Percentiles rank a stretch among this genome's conserved stretches.
Conservation (phyloP, 1,139 yeast species). For the Suhomyces bokatorum region DNA sequence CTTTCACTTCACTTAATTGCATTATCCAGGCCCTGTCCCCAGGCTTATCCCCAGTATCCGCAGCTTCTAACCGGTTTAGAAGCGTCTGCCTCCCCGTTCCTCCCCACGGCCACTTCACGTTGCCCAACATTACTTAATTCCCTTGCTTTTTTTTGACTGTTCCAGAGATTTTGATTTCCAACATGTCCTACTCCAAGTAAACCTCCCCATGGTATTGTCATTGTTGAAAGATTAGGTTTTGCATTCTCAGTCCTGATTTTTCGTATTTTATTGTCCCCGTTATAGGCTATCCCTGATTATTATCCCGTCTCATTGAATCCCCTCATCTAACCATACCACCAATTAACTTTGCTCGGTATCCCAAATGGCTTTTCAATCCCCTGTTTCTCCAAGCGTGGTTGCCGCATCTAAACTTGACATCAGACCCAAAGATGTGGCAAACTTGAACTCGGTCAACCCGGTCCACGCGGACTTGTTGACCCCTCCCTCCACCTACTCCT, state of each 20-base stretch:
- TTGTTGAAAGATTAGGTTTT: constrained; percentile 5
- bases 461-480: constrained; percentile 15
- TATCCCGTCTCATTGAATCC: neutral
- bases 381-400: constrained; percentile 11
- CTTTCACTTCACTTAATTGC: constrained; percentile 4
- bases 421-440: constrained; percentile 3
- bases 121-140: neutral
- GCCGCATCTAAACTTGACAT: constrained; percentile 3
- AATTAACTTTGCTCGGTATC: constrained; percentile 4
- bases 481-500: constrained; percentile 20
- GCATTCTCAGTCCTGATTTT: constrained; percentile 1
- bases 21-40: neutral
- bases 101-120: neutral
- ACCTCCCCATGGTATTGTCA: constrained; percentile 1
- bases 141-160: neutral
- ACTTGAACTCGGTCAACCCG: constrained; percentile 1
- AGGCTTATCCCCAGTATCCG: neutral
- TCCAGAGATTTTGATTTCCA: neutral
- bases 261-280: constrained; percentile 7
- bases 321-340: constrained; percentile 1
- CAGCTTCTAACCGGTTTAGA: constrained; percentile 8
- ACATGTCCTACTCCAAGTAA: constrained; percentile 3
- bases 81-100: neutral
- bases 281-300: constrained; percentile 10
- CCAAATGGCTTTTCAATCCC: constrained; percentile 13